Evolutionary conservation across 495 filamentous ascomycete species (phyloP), one percentile per base, ranked within the genome.

Genomic region (Lichenothelia convexa): DNA sequence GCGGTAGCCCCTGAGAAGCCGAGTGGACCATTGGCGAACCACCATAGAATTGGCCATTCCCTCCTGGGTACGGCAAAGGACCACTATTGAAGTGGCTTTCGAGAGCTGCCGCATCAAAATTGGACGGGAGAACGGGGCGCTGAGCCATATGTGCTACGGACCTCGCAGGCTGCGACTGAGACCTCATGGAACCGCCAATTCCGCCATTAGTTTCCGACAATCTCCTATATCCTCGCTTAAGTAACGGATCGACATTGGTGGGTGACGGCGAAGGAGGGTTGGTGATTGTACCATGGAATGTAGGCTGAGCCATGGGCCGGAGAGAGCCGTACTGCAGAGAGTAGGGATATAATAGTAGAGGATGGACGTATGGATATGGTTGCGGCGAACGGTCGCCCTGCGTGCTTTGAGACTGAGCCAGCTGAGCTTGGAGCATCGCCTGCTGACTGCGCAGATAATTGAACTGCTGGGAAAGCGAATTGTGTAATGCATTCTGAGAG

Each of bases 131-230:
- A n/a, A n/a, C n/a, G n/a, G n/a, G n/a, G n/a, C n/a, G n/a, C n/a
- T n/a, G n/a, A n/a, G n/a, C n/a, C n/a, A n/a, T 54, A 24, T 66
- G 60, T 36, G 67, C 61, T 18, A 68, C 44, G 3, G 65, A 54
- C 15, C 74, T 62, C 3, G 72, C 68, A 40, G 74, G 74, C 39
- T 79, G 74, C 18, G 74, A 79, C 27, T 79, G 74, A 17, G 74
- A 73, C 26, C 74, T 56, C 5, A 70, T 52, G 4, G 67, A 71
- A 22, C 53, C 59, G 18, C 59, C 61, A 1, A 68, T 56, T 12
- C 63, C 64, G 1, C 59, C 63, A 34, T 70, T 70, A 2, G 62
- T 59, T 33, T 63, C 60, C 1, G 68, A 71, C 9, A 68, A 63
- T 11, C 72, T 64, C 38, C 74, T 68, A 11, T 64, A 55, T 32